Percentiles rank a stretch among this genome's conserved stretches.
These are phyloP conservation scores for Starmera pachycereana DNA, from an alignment of 805 yeast species.

Conservation along the genomic window DNA sequence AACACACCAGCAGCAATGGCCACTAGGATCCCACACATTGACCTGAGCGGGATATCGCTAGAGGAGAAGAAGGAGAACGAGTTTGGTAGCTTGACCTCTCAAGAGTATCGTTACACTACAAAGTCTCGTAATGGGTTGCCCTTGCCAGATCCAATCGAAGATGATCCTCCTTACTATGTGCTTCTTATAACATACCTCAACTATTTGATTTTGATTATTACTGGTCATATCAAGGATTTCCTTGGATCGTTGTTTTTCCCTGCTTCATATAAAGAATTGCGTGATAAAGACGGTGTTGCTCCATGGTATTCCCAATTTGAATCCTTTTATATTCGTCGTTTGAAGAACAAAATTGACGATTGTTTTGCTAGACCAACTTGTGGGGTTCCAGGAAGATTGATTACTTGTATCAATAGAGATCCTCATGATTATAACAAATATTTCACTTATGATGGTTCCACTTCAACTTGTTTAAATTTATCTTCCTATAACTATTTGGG, in stretches of 20 bases:
- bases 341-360: constrained; percentile 85
- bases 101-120: constrained; percentile 55
- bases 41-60: constrained; percentile 22
- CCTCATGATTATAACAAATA: constrained; percentile 55
- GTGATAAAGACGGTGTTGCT: constrained; percentile 82
- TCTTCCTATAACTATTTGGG: constrained; percentile 93
- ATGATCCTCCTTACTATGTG: constrained; percentile 80
- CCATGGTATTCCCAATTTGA: constrained; percentile 95
- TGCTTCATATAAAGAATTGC: constrained; percentile 50
- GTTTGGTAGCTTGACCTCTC: constrained; percentile 59
- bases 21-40: constrained; percentile 23
- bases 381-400: constrained; percentile 93
- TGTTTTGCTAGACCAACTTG: constrained; percentile 94
- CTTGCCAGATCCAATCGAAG: constrained; percentile 50
- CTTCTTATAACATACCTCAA: constrained; percentile 76
- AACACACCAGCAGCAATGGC: constrained; percentile 8
- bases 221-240: constrained; percentile 88
- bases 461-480: constrained; percentile 71
- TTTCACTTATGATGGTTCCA: constrained; percentile 67
- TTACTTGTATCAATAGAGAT: constrained; percentile 70
- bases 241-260: constrained; percentile 69
- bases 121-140: constrained; percentile 45
- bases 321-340: constrained; percentile 83
- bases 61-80: constrained; percentile 46
- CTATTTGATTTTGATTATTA: constrained; percentile 72